Evolutionary conservation across 805 yeast genomes (phyloP).

Genomic region (Candida dajiaensis): DNA sequence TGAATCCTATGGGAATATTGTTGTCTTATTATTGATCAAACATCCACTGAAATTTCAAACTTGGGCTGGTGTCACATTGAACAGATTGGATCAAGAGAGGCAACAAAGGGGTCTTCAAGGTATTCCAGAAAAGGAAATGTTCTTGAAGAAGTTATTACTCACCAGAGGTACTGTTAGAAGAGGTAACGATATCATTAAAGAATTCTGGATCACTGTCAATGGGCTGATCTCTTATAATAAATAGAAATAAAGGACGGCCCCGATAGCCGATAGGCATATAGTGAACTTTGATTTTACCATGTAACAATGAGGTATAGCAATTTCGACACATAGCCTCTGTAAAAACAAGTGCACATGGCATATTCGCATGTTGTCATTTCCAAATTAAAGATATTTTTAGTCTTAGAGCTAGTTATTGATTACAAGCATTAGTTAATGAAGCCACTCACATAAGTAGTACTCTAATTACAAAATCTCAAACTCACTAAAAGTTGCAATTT

Average conservation of each 20-base stretch:
- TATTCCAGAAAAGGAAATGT: conserved; percentile 32
- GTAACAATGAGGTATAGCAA: too few relatives aligned
- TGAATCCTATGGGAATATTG: conserved; percentile 48
- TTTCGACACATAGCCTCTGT: too few relatives aligned
- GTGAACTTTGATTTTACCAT: too few relatives aligned
- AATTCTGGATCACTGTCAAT: conserved; percentile 60
- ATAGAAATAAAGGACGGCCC: not conserved
- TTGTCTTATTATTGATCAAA: conserved; percentile 44
- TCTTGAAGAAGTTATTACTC: conserved; percentile 48
- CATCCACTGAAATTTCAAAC: conserved; percentile 40
- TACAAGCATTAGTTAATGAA: too few relatives aligned
- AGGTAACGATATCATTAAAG: conserved; percentile 51
- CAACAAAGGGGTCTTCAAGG: conserved; percentile 18
- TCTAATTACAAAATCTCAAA: too few relatives aligned
- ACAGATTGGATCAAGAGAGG: conserved; percentile 25
- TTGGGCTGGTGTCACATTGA: conserved; percentile 38
- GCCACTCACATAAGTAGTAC: too few relatives aligned
- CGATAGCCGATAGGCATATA: not conserved
- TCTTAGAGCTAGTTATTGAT: too few relatives aligned
- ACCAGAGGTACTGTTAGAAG: conserved; percentile 59
- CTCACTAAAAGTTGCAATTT: too few relatives aligned
- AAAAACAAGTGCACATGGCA: too few relatives aligned
- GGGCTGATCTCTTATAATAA: conserved; percentile 33
- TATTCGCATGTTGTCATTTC: too few relatives aligned
- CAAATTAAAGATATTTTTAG: too few relatives aligned